phyloP scores from a whole-genome alignment of 257 asterid genomes.

The Nicotiana knightiana region DNA sequence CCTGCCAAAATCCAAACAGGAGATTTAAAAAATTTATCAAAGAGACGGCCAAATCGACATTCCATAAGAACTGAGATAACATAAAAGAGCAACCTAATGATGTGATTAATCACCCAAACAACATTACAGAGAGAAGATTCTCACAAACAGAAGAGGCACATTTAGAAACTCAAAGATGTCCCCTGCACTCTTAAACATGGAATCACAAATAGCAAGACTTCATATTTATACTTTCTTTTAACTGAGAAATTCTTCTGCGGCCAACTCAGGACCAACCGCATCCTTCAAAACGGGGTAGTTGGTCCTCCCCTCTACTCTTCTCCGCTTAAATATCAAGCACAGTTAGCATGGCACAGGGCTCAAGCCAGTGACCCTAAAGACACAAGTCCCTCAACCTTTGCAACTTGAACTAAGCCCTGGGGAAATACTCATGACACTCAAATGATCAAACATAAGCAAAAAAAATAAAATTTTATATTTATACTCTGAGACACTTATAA shows the following conservation, averaged over 20 bases:
- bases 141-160: neutral
- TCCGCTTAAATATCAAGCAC: no score
- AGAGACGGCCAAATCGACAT: neutral
- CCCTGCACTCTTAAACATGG: neutral
- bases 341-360: no score
- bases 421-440: neutral
- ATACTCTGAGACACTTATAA: neutral
- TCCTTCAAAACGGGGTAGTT: no score
- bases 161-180: neutral
- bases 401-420: no score
- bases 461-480: neutral
- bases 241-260: no score
- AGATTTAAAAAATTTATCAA: neutral
- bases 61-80: neutral
- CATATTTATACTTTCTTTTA: neutral
- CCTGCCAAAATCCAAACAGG: constrained; percentile 30
- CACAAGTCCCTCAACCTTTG: no score
- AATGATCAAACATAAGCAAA: neutral
- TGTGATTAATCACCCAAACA: neutral
- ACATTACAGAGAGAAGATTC: neutral
- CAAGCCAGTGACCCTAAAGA: no score
- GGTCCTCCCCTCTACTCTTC: no score
- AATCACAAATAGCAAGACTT: neutral
- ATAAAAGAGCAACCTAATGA: neutral
- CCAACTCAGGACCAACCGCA: no score